phyloP scores from a whole-genome alignment of 306 rosid species.

The Pyrus betulifolia region DNA sequence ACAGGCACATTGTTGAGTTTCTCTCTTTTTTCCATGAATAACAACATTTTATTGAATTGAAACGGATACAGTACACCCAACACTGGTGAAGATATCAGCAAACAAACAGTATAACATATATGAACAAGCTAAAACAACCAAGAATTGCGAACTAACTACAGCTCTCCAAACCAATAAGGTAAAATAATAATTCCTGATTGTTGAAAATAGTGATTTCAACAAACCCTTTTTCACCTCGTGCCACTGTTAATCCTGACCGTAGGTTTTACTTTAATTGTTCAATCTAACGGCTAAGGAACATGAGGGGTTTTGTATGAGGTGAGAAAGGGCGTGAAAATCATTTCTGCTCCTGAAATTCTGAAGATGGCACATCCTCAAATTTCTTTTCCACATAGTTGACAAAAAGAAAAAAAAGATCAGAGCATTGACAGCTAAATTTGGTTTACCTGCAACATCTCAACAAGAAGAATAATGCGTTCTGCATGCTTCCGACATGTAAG shows the following conservation, averaged over 20 bases:
- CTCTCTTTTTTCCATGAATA: not conserved
- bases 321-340: not conserved
- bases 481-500: conserved; percentile 99
- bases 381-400: too few relatives aligned
- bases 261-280: not conserved
- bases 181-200: not conserved
- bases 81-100: not conserved
- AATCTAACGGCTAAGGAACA: not conserved
- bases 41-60: not conserved
- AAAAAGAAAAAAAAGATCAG: not conserved
- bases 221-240: not conserved
- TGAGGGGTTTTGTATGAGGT: not conserved
- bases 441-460: conserved; percentile 98
- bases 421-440: conserved; percentile 11
- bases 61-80: not conserved
- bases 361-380: not conserved
- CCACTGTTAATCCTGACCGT: not conserved
- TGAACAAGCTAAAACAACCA: not conserved
- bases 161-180: not conserved
- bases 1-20: not conserved
- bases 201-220: not conserved
- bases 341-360: not conserved
- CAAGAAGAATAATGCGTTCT: conserved; percentile 94
- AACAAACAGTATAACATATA: not conserved
- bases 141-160: not conserved